Conservation (phyloP, 352 stramenopile genomes). For the Pythium biforme region DNA sequence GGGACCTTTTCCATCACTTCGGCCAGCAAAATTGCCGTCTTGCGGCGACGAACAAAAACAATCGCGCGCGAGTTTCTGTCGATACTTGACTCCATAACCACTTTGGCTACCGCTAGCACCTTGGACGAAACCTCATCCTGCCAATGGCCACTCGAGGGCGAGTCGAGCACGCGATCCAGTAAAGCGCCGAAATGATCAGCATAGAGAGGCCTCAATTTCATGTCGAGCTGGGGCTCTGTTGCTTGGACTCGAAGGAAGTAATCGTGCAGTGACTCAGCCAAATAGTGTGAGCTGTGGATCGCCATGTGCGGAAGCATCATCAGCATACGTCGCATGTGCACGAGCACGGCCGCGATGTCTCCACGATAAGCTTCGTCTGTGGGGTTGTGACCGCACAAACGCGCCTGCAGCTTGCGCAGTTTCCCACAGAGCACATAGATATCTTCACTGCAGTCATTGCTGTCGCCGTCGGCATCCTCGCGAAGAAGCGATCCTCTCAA, state of each 20-base stretch:
- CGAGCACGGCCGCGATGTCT: slow-evolving; percentile 3
- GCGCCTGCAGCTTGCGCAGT: slow-evolving; percentile 13
- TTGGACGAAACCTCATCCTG: slow-evolving; percentile 48
- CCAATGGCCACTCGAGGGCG: slow-evolving; percentile 18
- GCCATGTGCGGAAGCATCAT: slow-evolving; percentile 16
- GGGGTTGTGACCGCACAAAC: not conserved
- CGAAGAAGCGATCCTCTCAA: not conserved
- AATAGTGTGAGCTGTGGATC: slow-evolving; percentile 1
- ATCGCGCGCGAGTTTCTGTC: slow-evolving; percentile 66
- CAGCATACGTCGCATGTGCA: slow-evolving; percentile 22
- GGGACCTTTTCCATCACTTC: slow-evolving; percentile 65
- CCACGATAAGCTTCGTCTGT: not conserved
- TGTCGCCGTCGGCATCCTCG: not conserved
- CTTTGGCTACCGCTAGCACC: slow-evolving; percentile 49
- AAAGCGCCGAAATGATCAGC: slow-evolving; percentile 30
- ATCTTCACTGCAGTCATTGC: slow-evolving; percentile 10
- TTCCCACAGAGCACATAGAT: slow-evolving; percentile 15
- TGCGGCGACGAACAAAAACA: slow-evolving; percentile 70
- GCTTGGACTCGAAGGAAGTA: slow-evolving; percentile 15
- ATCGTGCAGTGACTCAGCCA: slow-evolving; percentile 4
- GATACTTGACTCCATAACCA: slow-evolving; percentile 44
- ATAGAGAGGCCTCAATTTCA: slow-evolving; percentile 22
- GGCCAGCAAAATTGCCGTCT: slow-evolving; percentile 64
- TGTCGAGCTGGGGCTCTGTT: slow-evolving; percentile 3
- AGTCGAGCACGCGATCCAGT: slow-evolving; percentile 28